Evolutionary conservation across 306 rosid genomes (phyloP).

Genomic region (Malus fusca): DNA sequence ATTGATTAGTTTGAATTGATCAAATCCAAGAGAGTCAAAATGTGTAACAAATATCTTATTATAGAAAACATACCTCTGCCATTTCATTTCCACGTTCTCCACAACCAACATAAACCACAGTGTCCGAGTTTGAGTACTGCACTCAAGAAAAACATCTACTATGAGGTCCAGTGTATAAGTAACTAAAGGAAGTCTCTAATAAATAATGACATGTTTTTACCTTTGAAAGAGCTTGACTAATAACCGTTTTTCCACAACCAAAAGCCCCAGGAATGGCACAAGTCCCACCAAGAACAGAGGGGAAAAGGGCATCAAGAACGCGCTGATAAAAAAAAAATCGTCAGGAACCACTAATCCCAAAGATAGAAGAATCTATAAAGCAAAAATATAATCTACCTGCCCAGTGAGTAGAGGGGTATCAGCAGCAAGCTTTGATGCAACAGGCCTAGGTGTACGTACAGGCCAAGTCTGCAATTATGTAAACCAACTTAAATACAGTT

Average conservation of each 20-base stretch:
- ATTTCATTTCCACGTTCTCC: slow-evolving; percentile 99
- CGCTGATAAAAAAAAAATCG: slow-evolving; percentile 52
- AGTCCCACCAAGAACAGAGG: slow-evolving; percentile 99
- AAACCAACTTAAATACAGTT: not conserved
- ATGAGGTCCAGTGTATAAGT: not conserved
- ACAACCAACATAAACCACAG: slow-evolving; percentile 95
- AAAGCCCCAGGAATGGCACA: slow-evolving; percentile 99
- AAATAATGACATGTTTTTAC: slow-evolving; percentile 29
- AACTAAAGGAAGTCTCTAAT: not conserved
- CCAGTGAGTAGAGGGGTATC: slow-evolving; percentile 99
- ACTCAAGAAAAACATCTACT: not conserved
- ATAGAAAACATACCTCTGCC: slow-evolving; percentile 64
- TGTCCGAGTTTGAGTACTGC: slow-evolving; percentile 96
- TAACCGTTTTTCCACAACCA: slow-evolving; percentile 99
- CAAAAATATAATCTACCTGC: slow-evolving; percentile 47
- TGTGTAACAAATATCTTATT: not conserved
- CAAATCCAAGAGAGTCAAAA: slow-evolving; percentile 2
- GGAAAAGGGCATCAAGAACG: slow-evolving; percentile 99
- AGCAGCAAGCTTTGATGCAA: slow-evolving; percentile 95
- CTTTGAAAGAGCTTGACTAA: slow-evolving; percentile 99
- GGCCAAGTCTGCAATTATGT: slow-evolving; percentile 77
- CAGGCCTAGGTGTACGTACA: slow-evolving; percentile 96
- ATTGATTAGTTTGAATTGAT: slow-evolving; percentile 11
- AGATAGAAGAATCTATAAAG: slow-evolving; percentile 1
- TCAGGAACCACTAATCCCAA: slow-evolving; percentile 6